Evolutionary conservation across 75 land plant species (phyloP), one percentile per base, ranked within the genome.

Genomic region (Selaginella moellendorffii): DNA sequence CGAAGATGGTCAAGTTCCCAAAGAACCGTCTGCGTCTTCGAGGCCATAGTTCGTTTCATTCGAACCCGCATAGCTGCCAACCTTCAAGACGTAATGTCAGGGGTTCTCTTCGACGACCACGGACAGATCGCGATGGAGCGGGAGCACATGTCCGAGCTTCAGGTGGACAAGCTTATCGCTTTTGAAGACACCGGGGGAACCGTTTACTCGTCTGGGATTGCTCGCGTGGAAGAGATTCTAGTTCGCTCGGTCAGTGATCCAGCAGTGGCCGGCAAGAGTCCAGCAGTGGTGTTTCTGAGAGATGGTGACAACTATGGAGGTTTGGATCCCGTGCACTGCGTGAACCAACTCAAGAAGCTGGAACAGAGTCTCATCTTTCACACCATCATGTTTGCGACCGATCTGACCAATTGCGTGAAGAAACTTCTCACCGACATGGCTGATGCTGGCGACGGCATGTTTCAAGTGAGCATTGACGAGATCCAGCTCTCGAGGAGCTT

Each of bases 371-470:
- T 74, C 1, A 21, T 26, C 0, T 2, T 74, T 0, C 77, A 74
- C 36, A 74, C 77, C 26, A 69, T 74, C 31, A 69, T 64, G 76
- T 74, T 74, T 60, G 76, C 72, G 0, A 64, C 0, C 0, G 76
- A 74, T 67, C 72, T 30, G 0, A 0, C 12, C 20, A 54, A 24
- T 1, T 8, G 27, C 1, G 31, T 69, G 18, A n/a, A n/a, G n/a
- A n/a, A n/a, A n/a, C n/a, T n/a, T n/a, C 67, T 74, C 30, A 27
- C 25, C 12, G 63, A 74, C 14, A 74, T 74, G 76, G 76, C 68
- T 19, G 27, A 30, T 0, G 58, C 24, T 29, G 76, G 76, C 14
- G 46, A 54, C 68, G 76, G 71, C 1, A 62, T 68, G 17, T 74
- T 62, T 53, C 72, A 74, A 27, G 21, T 53, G 24, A 74, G 68